Evolutionary conservation across 352 stramenopile species (phyloP).

Genomic region (Phytopythium montanum): DNA sequence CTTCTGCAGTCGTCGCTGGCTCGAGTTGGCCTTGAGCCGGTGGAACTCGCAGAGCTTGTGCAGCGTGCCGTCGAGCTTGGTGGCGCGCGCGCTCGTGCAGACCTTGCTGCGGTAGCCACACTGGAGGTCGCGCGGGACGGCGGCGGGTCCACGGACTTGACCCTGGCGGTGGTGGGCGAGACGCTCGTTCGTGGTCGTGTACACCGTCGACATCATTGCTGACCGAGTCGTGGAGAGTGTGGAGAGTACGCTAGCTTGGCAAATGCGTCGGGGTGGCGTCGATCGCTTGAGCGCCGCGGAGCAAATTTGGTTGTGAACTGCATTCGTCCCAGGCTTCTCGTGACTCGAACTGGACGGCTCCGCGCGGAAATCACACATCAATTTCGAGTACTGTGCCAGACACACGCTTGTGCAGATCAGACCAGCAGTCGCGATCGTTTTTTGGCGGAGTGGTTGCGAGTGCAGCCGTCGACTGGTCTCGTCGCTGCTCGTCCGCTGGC

Average conservation of each 20-base stretch:
- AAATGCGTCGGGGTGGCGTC: background rate
- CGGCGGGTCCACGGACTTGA: background rate
- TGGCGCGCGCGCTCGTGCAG: conserved; percentile 34
- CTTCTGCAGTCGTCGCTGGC: conserved; percentile 25
- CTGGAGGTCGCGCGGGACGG: conserved; percentile 17
- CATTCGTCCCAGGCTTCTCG: background rate
- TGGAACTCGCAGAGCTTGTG: conserved; percentile 57
- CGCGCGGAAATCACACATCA: background rate
- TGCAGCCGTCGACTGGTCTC: background rate
- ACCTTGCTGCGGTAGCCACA: conserved; percentile 49
- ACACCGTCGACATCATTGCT: background rate
- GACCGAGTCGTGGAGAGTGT: background rate
- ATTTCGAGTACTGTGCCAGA: background rate
- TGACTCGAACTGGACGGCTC: too few species aligned
- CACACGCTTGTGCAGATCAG: background rate
- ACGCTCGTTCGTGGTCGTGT: too few species aligned
- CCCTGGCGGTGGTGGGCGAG: background rate
- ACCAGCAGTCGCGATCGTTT: background rate
- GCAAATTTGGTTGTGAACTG: background rate
- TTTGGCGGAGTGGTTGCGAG: background rate
- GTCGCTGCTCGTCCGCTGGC: background rate
- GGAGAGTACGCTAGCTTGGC: background rate
- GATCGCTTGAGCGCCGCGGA: background rate
- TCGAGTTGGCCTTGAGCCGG: conserved; percentile 44
- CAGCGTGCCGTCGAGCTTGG: conserved; percentile 40